Conservation (phyloP, 2,329 filamentous ascomycete genomes). For the Fusarium buxicola region DNA sequence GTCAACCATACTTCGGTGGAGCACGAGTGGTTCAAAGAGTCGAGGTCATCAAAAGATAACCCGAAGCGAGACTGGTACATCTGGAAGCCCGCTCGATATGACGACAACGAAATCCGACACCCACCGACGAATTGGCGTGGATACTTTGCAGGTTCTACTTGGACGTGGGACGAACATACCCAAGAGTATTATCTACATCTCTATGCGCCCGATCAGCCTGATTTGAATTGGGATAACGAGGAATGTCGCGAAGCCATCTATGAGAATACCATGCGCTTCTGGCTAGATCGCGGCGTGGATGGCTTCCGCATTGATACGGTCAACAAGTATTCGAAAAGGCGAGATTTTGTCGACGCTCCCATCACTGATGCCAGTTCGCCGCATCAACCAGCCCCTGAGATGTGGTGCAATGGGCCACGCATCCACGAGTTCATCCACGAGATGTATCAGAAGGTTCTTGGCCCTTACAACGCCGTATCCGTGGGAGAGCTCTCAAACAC, state of each 20-base stretch:
- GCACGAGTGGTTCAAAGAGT: conserved; percentile 69
- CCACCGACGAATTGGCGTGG: conserved; percentile 70
- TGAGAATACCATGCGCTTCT: conserved; percentile 74
- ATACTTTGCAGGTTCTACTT: conserved; percentile 61
- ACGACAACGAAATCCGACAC: conserved; percentile 62
- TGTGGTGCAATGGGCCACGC: conserved; percentile 71
- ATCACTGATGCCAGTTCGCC: conserved; percentile 54
- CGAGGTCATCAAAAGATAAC: conserved; percentile 61
- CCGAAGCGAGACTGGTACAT: conserved; percentile 73
- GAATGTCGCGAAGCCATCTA: conserved; percentile 76
- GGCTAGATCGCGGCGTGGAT: conserved; percentile 75
- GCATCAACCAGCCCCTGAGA: conserved; percentile 58
- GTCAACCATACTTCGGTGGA: conserved; percentile 74
- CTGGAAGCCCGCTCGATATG: conserved; percentile 69
- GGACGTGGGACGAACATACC: conserved; percentile 64
- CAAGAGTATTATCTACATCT: conserved; percentile 69
- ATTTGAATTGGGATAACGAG: conserved; percentile 81
- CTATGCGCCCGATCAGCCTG: conserved; percentile 77
- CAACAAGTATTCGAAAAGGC: conserved; percentile 73
- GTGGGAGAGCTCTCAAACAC: conserved; percentile 72
- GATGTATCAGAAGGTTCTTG: conserved; percentile 65
- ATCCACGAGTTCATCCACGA: conserved; percentile 72
- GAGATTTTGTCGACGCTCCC: conserved; percentile 65
- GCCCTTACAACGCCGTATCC: conserved; percentile 68
- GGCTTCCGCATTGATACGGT: conserved; percentile 77